Percentiles rank a stretch among this genome's conserved stretches.
Evolutionary conservation across 352 stramenopile species (phyloP).

Genomic region (Phytopythium ostracodes): DNA sequence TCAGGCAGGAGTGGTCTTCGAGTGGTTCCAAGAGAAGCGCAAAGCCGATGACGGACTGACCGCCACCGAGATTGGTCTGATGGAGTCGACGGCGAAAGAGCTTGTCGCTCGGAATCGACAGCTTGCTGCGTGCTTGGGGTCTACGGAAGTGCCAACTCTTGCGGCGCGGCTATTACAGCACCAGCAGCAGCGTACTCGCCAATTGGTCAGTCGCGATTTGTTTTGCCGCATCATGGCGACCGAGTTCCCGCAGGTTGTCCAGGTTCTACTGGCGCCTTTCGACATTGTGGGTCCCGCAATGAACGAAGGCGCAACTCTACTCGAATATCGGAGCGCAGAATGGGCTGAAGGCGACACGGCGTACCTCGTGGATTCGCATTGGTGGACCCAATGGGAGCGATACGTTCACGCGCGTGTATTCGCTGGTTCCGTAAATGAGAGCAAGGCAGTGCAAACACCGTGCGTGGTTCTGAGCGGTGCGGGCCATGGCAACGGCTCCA

Average conservation of each 20-base stretch:
- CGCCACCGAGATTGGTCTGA: slow-evolving; percentile 18
- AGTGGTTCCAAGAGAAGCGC: slow-evolving; percentile 48
- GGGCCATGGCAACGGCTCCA: neutral
- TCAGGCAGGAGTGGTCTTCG: slow-evolving; percentile 50
- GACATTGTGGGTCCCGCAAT: slow-evolving; percentile 43
- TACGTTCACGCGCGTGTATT: slow-evolving; percentile 20
- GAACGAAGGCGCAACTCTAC: slow-evolving; percentile 36
- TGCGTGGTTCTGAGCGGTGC: neutral
- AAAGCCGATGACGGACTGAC: neutral
- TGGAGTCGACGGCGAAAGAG: slow-evolving; percentile 24
- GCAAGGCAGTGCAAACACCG: neutral
- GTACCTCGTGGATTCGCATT: slow-evolving; percentile 45
- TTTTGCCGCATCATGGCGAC: slow-evolving; percentile 2
- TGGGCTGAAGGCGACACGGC: slow-evolving; percentile 45
- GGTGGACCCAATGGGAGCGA: slow-evolving; percentile 57
- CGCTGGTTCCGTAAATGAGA: neutral
- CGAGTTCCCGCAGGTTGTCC: slow-evolving; percentile 28
- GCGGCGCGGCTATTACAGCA: neutral
- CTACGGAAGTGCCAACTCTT: neutral
- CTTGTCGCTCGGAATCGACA: slow-evolving; percentile 23
- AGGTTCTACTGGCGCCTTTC: slow-evolving; percentile 51
- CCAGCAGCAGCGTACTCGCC: neutral
- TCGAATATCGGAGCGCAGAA: slow-evolving; percentile 21
- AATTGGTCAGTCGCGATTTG: neutral
- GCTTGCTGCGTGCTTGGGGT: neutral